Conservation (phyloP, 768 basidiomycete genomes). For the Macrocybe gigantea region DNA sequence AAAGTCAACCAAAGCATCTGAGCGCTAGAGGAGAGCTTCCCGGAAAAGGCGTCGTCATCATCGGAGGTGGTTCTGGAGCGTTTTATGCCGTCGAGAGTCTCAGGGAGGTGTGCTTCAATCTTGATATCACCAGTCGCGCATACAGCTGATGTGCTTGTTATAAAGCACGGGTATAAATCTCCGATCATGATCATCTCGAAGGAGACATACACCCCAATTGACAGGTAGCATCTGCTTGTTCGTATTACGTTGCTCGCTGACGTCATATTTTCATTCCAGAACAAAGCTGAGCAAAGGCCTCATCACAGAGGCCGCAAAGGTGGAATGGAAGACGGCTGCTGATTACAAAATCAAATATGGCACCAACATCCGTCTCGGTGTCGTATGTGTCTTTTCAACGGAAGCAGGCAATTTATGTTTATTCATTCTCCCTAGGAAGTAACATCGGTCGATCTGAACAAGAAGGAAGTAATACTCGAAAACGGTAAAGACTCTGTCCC, state of each 20-base stretch:
- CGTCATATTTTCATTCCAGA: constrained; percentile 27
- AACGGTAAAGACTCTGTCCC: constrained; percentile 49
- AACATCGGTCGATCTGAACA: constrained; percentile 57
- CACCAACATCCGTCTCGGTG: constrained; percentile 56
- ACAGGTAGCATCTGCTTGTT: constrained; percentile 45
- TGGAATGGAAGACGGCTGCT: constrained; percentile 66
- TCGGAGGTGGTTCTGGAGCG: constrained; percentile 82
- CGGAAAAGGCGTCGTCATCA: constrained; percentile 69
- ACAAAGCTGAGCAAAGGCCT: constrained; percentile 89
- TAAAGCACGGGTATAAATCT: constrained; percentile 70
- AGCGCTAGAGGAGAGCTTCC: constrained; percentile 38
- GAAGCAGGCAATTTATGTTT: background rate
- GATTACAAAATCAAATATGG: constrained; percentile 75
- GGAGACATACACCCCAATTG: constrained; percentile 78
- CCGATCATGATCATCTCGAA: constrained; percentile 76
- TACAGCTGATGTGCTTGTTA: background rate
- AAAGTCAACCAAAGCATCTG: constrained; percentile 53
- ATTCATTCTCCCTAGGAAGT: constrained; percentile 43
- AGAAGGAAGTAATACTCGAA: constrained; percentile 59
- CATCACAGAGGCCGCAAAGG: constrained; percentile 69
- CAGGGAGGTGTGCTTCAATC: constrained; percentile 50
- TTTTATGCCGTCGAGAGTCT: constrained; percentile 77
- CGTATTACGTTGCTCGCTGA: constrained; percentile 2
- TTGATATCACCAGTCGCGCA: constrained; percentile 2
- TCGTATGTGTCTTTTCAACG: constrained; percentile 29